Evolutionary conservation across 805 yeast species (phyloP).

Genomic region (Kuraishia capsulata): DNA sequence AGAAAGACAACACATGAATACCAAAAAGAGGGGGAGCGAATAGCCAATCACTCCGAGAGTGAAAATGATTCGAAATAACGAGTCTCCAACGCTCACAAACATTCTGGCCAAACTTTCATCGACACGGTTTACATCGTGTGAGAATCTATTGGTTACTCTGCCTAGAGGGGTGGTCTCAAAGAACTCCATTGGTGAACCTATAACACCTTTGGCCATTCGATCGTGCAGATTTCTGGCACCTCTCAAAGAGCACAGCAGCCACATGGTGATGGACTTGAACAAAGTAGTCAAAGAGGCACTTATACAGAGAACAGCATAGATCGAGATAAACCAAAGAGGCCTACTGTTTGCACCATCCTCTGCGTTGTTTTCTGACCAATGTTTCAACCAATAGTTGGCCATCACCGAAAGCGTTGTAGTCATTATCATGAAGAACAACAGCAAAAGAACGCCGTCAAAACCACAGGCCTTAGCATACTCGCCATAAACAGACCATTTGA

Average conservation of each 20-base stretch:
- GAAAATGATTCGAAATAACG: conserved; percentile 33
- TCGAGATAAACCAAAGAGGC: conserved; percentile 35
- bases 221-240: conserved; percentile 50
- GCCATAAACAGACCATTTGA: conserved; percentile 41
- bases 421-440: conserved; percentile 24
- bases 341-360: conserved; percentile 31
- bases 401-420: conserved; percentile 22
- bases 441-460: conserved; percentile 31
- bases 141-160: conserved; percentile 54
- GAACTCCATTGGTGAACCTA: conserved; percentile 55
- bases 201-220: conserved; percentile 42
- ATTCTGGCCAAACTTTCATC: conserved; percentile 50
- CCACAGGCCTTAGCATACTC: conserved; percentile 57
- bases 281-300: conserved; percentile 39
- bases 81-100: conserved; percentile 36
- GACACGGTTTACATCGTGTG: conserved; percentile 50
- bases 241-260: conserved; percentile 41
- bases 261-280: conserved; percentile 35
- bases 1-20: conserved; percentile 36
- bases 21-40: conserved; percentile 44
- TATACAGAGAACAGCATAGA: conserved; percentile 50
- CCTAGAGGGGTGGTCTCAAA: conserved; percentile 68
- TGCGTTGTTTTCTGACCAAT: conserved; percentile 54
- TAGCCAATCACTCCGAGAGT: conserved; percentile 43
- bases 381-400: conserved; percentile 56